phyloP scores from a whole-genome alignment of 495 filamentous ascomycete species.

The Penicillium bialowiezense region DNA sequence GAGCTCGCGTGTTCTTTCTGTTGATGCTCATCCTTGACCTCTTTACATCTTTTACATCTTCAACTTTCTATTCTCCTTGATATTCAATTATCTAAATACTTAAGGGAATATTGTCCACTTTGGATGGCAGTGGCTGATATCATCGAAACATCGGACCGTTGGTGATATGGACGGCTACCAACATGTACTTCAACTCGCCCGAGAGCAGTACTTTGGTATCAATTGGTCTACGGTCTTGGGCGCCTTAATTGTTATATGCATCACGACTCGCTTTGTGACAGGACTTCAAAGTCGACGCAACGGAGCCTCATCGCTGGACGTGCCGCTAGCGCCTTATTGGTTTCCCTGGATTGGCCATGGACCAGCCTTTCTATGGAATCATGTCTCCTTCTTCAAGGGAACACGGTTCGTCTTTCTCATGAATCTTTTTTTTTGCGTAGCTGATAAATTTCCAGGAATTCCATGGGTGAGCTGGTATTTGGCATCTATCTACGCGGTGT shows the following conservation, averaged over 20 bases:
- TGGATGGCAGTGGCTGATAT: no score
- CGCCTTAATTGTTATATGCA: slow-evolving; percentile 26
- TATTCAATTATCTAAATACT: no score
- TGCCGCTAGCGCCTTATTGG: slow-evolving; percentile 56
- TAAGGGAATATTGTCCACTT: no score
- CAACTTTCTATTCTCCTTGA: no score
- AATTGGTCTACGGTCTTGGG: slow-evolving; percentile 25
- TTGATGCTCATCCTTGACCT: no score
- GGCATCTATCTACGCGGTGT: slow-evolving; percentile 48
- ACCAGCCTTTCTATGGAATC: slow-evolving; percentile 42
- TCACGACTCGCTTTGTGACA: slow-evolving; percentile 41
- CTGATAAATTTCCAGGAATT: slow-evolving; percentile 28
- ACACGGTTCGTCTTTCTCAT: slow-evolving; percentile 41
- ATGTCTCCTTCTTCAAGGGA: slow-evolving; percentile 38
- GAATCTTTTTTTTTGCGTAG: no score
- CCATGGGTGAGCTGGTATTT: slow-evolving; percentile 47
- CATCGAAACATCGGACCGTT: no score
- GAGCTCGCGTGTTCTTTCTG: no score
- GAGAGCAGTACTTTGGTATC: slow-evolving; percentile 12
- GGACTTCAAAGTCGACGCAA: slow-evolving; percentile 31
- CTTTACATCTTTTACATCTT: no score
- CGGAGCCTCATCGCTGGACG: slow-evolving; percentile 20
- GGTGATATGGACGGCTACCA: slow-evolving; percentile 24
- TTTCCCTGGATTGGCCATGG: slow-evolving; percentile 56
- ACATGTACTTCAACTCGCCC: slow-evolving; percentile 14